Percentiles rank a stretch among this genome's conserved stretches.
These are phyloP conservation scores for Picea abies DNA, from an alignment of 83 land plant genomes.

Conservation along the genomic window DNA sequence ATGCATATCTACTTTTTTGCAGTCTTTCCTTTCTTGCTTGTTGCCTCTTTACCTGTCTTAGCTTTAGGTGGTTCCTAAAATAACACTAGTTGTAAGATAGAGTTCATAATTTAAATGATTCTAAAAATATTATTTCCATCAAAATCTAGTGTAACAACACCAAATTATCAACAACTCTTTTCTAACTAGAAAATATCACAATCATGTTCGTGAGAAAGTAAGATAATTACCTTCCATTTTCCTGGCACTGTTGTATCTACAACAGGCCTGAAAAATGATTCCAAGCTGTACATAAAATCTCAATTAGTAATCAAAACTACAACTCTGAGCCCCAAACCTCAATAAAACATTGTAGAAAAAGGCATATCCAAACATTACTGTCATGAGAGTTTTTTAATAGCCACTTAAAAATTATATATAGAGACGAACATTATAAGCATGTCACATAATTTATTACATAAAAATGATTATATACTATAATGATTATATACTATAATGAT, in stretches of 20 bases:
- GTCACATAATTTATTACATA: too few species aligned
- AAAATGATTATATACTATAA: too few species aligned
- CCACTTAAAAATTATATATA: too few species aligned
- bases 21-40: conserved; percentile 7
- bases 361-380: conserved; percentile 16
- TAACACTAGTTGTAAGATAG: neutral
- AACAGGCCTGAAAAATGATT: conserved; percentile 82
- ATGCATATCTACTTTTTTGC: neutral
- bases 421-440: too few species aligned
- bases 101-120: too few species aligned
- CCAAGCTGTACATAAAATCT: conserved; percentile 44
- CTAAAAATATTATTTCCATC: neutral
- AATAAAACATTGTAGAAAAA: neutral
- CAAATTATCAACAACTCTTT: neutral
- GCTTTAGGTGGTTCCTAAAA: conserved; percentile 9
- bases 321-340: neutral
- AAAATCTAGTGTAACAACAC: neutral
- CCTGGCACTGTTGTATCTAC: conserved; percentile 35
- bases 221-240: conserved; percentile 66
- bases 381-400: too few species aligned
- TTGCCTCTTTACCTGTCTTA: neutral
- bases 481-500: too few species aligned
- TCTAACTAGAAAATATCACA: neutral
- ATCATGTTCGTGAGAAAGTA: neutral
- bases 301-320: neutral